These are phyloP conservation scores for Pythium rhizo-oryzae DNA, from an alignment of 352 stramenopile genomes.

Conservation along the genomic window DNA sequence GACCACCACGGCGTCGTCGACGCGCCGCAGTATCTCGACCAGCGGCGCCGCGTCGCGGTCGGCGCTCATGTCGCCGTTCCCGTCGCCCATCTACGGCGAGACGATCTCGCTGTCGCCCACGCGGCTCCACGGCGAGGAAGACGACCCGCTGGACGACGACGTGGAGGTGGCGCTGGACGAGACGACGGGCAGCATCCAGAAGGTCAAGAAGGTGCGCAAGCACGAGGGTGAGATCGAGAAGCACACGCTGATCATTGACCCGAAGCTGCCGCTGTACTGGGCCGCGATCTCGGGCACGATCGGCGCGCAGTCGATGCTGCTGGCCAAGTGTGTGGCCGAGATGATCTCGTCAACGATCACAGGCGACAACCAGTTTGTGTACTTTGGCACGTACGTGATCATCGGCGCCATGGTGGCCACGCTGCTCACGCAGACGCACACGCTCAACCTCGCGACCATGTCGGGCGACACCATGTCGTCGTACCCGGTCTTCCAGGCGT, in stretches of 20 bases:
- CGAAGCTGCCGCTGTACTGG: conserved; percentile 87
- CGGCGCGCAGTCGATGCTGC: conserved; percentile 79
- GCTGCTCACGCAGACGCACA: conserved; percentile 85
- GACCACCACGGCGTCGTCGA: conserved; percentile 6
- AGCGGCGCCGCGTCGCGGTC: conserved; percentile 28
- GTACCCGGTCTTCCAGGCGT: conserved; percentile 87
- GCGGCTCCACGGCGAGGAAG: conserved; percentile 26
- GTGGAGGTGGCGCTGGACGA: conserved; percentile 62
- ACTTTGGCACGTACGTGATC: conserved; percentile 85
- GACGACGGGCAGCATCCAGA: conserved; percentile 41
- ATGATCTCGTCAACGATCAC: conserved; percentile 83
- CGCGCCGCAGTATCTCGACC: conserved; percentile 2
- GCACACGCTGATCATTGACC: conserved; percentile 84
- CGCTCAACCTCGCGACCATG: conserved; percentile 87
- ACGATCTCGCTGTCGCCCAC: conserved; percentile 29
- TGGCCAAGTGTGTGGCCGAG: conserved; percentile 86
- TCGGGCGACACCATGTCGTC: conserved; percentile 83
- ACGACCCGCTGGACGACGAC: conserved; percentile 40
- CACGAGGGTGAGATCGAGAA: conserved; percentile 79
- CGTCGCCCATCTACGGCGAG: conserved; percentile 33
- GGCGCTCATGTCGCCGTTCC: conserved; percentile 80
- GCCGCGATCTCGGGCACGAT: conserved; percentile 84
- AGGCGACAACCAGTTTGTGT: conserved; percentile 86
- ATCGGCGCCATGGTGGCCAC: conserved; percentile 72
- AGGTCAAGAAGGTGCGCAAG: conserved; percentile 47